Base-by-base conservation (phyloP, 2,329 filamentous ascomycete species). In the Cylindrodendrum hubeiense region DNA sequence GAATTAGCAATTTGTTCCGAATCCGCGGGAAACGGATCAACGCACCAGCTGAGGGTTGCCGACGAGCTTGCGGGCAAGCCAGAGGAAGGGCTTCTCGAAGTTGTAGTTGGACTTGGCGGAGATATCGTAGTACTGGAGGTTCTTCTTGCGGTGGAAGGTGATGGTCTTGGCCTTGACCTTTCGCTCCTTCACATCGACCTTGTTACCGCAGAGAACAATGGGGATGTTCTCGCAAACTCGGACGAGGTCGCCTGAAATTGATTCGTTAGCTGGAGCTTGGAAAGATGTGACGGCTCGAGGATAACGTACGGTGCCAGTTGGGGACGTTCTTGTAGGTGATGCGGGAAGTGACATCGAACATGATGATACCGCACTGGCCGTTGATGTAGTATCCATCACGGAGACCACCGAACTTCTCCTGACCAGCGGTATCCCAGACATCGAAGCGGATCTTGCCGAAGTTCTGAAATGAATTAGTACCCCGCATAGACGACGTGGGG, bases 301-400 rank as follows among this genome's bases (percentile, higher is more conserved):
- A 24, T 51, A 44, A 90, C 94, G 82, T 91, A 97, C 96, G 96
- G 86, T 99, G 96, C 96, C 96, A 99, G 93, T 98, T 98, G 86
- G 96, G 96, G 72, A 99, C 96, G 88, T 99, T 99, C 93, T 99
- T 99, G 92, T 99, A 99, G 83, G 96, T 99, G 83, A 99, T 98
- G 81, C 96, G 93, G 76, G 95, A 98, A 71, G 96, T 98, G 74
- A 99, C 95, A 84, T 99, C 95, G 84, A 99, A 99, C 95, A 99
- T 99, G 91, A 99, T 98, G 88, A 99, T 98, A 87, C 96, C 95
- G 85, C 95, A 98, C 87, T 98, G 95, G 79, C 95, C 95, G 87
- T 98, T 98, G 90, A 99, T 99, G 89, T 99, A 99, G 91, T 99
- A 99, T 76, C 95, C 95, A 85, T 99, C 95, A 87, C 95, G 93